Percentiles rank a stretch among this genome's conserved stretches.
Evolutionary conservation across 2,329 filamentous ascomycete species (phyloP).

Genomic region (Lomentospora prolificans): DNA sequence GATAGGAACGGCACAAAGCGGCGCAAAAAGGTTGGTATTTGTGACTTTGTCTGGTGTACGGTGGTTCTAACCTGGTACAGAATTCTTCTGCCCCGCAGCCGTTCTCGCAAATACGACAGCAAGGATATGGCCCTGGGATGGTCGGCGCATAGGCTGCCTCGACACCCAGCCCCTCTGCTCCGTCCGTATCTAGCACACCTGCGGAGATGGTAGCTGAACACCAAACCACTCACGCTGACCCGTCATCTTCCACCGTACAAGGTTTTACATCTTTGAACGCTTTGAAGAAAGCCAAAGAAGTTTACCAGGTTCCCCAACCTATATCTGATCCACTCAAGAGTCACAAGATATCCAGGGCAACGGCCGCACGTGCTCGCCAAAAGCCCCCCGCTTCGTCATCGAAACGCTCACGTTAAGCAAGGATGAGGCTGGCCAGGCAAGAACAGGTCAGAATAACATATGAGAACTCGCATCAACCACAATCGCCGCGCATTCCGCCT

Average conservation of each 20-base stretch:
- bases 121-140: slow-evolving; percentile 49
- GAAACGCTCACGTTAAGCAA: neutral
- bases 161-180: neutral
- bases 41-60: slow-evolving; percentile 15
- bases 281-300: neutral
- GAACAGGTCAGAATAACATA: neutral
- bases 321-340: neutral
- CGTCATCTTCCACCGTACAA: neutral
- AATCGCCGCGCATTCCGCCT: too few species aligned
- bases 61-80: slow-evolving; percentile 35
- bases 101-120: slow-evolving; percentile 35
- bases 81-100: slow-evolving; percentile 33
- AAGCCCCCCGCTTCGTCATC: neutral
- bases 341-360: neutral
- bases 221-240: neutral
- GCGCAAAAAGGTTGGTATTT: slow-evolving; percentile 49
- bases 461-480: neutral
- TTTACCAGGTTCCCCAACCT: neutral
- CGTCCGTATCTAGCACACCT: neutral
- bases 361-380: too few species aligned
- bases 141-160: slow-evolving; percentile 36
- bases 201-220: neutral
- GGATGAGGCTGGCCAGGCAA: neutral
- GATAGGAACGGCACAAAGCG: slow-evolving; percentile 48
- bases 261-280: too few species aligned